These are phyloP conservation scores for Monilinia vaccinii-corymbosi DNA, from an alignment of 2,329 filamentous ascomycete species.

Conservation along the genomic window DNA sequence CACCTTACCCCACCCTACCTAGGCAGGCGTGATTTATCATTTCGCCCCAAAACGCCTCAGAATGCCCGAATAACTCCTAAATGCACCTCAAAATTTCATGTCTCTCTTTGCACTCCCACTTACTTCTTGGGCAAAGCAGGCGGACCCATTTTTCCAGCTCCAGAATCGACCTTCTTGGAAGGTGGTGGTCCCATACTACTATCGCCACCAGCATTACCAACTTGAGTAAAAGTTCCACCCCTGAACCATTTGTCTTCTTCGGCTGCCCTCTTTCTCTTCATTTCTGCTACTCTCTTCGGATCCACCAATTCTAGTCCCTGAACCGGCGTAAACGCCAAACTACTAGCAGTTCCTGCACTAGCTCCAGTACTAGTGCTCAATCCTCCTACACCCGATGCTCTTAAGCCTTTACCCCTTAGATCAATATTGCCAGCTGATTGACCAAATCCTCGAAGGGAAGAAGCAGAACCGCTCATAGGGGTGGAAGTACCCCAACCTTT, in stretches of 20 bases:
- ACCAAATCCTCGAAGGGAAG: constrained; percentile 72
- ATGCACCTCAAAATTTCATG: neutral
- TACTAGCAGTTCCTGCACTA: constrained; percentile 67
- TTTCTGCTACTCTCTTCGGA: constrained; percentile 79
- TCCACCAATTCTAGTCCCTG: constrained; percentile 94
- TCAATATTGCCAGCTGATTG: constrained; percentile 53
- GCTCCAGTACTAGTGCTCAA: constrained; percentile 42
- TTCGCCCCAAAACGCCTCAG: neutral
- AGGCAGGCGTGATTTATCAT: neutral
- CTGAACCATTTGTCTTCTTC: constrained; percentile 97
- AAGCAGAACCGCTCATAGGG: constrained; percentile 57
- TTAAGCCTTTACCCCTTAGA: constrained; percentile 63
- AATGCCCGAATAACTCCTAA: neutral
- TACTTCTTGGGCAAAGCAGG: constrained; percentile 25
- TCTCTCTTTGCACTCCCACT: neutral
- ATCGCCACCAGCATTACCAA: constrained; percentile 43
- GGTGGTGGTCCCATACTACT: constrained; percentile 73
- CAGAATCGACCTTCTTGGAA: constrained; percentile 66
- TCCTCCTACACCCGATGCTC: constrained; percentile 72
- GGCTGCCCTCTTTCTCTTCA: constrained; percentile 82
- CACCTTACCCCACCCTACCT: neutral
- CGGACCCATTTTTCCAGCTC: constrained; percentile 41
- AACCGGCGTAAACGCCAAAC: constrained; percentile 85
- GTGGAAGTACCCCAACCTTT: constrained; percentile 82
- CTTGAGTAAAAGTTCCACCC: constrained; percentile 91